Conservation (phyloP, 1,284 basidiomycete species). For the Rugosomyces carneus region DNA sequence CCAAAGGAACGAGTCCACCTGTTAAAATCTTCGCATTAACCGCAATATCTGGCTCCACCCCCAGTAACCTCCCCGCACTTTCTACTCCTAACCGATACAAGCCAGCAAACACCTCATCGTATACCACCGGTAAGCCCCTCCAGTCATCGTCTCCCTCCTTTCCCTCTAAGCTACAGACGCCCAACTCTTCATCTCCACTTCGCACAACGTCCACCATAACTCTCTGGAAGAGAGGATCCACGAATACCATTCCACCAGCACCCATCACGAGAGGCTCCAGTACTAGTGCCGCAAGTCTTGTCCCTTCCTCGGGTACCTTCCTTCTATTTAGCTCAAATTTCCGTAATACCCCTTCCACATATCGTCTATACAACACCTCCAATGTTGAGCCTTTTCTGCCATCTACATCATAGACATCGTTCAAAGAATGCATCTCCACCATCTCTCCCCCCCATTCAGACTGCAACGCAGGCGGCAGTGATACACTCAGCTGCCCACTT, state of each 20-base stretch:
- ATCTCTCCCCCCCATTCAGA: conserved; percentile 23
- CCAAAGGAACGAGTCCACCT: conserved; percentile 86
- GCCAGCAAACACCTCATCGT: conserved; percentile 95
- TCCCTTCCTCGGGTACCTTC: conserved; percentile 21
- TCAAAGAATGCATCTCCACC: conserved; percentile 38
- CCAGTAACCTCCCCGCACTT: conserved; percentile 62
- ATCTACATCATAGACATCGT: conserved; percentile 70
- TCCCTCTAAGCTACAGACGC: conserved; percentile 3
- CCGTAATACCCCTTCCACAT: conserved; percentile 55
- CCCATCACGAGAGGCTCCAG: conserved; percentile 94
- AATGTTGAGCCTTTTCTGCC: conserved; percentile 56
- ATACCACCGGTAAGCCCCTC: conserved; percentile 85
- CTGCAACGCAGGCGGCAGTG: conserved; percentile 50
- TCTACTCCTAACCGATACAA: conserved; percentile 81
- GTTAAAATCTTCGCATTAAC: conserved; percentile 94
- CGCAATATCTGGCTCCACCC: conserved; percentile 77
- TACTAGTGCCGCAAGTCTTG: conserved; percentile 67
- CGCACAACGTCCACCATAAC: conserved; percentile 82
- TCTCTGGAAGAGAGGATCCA: conserved; percentile 95
- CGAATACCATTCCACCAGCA: conserved; percentile 96
- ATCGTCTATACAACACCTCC: conserved; percentile 56
- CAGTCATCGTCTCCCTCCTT: conserved; percentile 33
- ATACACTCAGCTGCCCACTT: conserved; percentile 54
- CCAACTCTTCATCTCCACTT: conserved; percentile 22
- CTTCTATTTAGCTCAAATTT: conserved; percentile 32